Base-by-base conservation (phyloP, 805 yeast species). In the Saturnispora ahearnii region DNA sequence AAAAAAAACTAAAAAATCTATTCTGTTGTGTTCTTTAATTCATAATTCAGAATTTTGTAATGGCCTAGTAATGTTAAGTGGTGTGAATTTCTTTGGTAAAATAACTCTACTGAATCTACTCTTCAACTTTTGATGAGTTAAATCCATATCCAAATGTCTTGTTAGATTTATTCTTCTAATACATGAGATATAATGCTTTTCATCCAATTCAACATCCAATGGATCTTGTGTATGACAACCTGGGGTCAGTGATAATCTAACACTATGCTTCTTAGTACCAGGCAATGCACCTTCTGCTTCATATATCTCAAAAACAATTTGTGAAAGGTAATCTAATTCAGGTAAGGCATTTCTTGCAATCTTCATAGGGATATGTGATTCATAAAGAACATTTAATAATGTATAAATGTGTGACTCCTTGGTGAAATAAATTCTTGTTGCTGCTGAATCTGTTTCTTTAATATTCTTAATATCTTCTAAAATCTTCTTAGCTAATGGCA, bases 141-240 rank as follows among this genome's bases (percentile, higher is more conserved):
- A 77, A 61, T 88, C 96, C 76, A 88, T 79, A 63, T 93, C 99
- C 64, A 93, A 73, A 67, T 93, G 97, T 63, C 96, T 81, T 0
- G 99, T 93, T 59, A 93, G 73, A 51, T 87, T 82, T 49, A 89
- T 80, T 60, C 93, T 80, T 44, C 97, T 95, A 58, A 93, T 93
- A 62, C 97, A 91, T 26, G 96, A 90, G 55, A 93, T 93, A 67
- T 93, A 91, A 68, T 93, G 99, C 63, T 88, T 90, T 43, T 88
- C 91, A 68, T 93, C 99, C 44, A 93, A 73, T 66, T 91, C 96
- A 43, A 95, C 96, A 68, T 93, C 99, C 55, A 93, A 74, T 28
- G 99, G 99, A 66, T 91, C 96, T 61, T 89, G 96, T 0, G 98
- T 90, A 68, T 93, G 97, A 67, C 99, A 93, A 21, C 99, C 99